phyloP scores from a whole-genome alignment of 2,329 filamentous ascomycete genomes.

The Esteya vermicola region DNA sequence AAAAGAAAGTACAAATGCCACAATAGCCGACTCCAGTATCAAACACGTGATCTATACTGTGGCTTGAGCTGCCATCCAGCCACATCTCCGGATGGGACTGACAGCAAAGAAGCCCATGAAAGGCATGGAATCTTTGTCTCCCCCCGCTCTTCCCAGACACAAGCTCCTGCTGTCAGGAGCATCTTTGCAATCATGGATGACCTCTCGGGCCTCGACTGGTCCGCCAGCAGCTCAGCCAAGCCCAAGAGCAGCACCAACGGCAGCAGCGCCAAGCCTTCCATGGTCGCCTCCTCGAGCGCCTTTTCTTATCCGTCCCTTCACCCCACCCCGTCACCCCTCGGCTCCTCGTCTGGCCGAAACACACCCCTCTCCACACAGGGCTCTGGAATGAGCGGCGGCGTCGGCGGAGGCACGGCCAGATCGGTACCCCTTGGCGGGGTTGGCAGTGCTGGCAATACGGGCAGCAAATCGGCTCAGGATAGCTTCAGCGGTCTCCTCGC shows the following conservation, averaged over 20 bases:
- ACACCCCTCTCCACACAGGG: conserved; percentile 39
- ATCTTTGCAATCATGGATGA: conserved; percentile 39
- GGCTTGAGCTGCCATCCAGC: conserved; percentile 2
- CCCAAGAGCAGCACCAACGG: conserved; percentile 10
- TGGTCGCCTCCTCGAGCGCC: conserved; percentile 18
- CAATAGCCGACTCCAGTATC: not conserved
- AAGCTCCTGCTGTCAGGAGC: not conserved
- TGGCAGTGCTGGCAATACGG: no score
- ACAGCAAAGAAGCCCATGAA: no score
- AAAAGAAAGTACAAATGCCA: no score
- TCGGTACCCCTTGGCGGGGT: conserved; percentile 11
- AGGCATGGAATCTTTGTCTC: not conserved
- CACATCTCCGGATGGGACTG: no score
- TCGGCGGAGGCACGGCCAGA: conserved; percentile 17
- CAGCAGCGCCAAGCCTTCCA: conserved; percentile 7
- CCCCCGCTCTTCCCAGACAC: not conserved
- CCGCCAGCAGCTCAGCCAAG: conserved; percentile 21
- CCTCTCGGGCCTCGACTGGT: conserved; percentile 47
- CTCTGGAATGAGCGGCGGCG: conserved; percentile 25
- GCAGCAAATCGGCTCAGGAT: conserved; percentile 49
- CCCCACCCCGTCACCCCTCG: conserved; percentile 40
- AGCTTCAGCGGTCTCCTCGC: conserved; percentile 68
- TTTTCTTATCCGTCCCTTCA: conserved; percentile 34
- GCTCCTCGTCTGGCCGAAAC: conserved; percentile 35
- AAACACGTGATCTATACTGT: not conserved